These are phyloP conservation scores for Limonomyces culmigenus DNA, from an alignment of 1,284 basidiomycete genomes.

Conservation along the genomic window DNA sequence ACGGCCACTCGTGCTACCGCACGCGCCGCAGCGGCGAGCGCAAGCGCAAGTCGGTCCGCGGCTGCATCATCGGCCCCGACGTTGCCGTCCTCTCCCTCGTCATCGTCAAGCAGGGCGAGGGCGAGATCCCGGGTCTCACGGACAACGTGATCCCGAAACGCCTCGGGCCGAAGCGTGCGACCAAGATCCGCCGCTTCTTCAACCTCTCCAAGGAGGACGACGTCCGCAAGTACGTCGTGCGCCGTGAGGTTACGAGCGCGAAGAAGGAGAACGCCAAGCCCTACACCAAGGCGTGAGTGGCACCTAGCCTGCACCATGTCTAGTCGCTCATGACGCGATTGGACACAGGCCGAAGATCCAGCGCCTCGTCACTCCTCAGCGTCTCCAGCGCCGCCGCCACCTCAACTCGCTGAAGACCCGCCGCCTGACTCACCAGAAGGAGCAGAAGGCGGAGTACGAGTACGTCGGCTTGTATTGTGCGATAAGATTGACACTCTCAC, in stretches of 20 bases:
- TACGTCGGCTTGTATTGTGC: slow-evolving; percentile 15
- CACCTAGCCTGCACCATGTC: slow-evolving; percentile 1
- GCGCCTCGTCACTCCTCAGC: slow-evolving; percentile 84
- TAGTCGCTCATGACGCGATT: slow-evolving; percentile 2
- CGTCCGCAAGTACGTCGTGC: slow-evolving; percentile 92
- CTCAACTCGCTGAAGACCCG: slow-evolving; percentile 81
- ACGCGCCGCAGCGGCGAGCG: slow-evolving; percentile 87
- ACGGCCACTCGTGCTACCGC: slow-evolving; percentile 98
- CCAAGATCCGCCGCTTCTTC: slow-evolving; percentile 96
- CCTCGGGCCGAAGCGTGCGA: slow-evolving; percentile 88
- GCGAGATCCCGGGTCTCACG: slow-evolving; percentile 85
- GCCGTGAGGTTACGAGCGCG: slow-evolving; percentile 75
- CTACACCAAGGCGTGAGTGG: slow-evolving; percentile 90
- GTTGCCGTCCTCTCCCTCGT: slow-evolving; percentile 91
- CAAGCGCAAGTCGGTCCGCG: slow-evolving; percentile 96
- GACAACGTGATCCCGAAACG: slow-evolving; percentile 90
- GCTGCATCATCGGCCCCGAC: slow-evolving; percentile 94
- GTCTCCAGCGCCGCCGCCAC: slow-evolving; percentile 95
- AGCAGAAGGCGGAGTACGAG: slow-evolving; percentile 90
- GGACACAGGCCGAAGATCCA: slow-evolving; percentile 65
- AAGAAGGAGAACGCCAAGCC: slow-evolving; percentile 93
- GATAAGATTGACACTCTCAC: slow-evolving; percentile 2
- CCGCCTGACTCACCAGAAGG: slow-evolving; percentile 83
- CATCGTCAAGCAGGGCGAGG: slow-evolving; percentile 94
- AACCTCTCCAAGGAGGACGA: slow-evolving; percentile 97